Base-by-base conservation (phyloP, 495 filamentous ascomycete genomes). In the Penicillium cosmopolitanum region DNA sequence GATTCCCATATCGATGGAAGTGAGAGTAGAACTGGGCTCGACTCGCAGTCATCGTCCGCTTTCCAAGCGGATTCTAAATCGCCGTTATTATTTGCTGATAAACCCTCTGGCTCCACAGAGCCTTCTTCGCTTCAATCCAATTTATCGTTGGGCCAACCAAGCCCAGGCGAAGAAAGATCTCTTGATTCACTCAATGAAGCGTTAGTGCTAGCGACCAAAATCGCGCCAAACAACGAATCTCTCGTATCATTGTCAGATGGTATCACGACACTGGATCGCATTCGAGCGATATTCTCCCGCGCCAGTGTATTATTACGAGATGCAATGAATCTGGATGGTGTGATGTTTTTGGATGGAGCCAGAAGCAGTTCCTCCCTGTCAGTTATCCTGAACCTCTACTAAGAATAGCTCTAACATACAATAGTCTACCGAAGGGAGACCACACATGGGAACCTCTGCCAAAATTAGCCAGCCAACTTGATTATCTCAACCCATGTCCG, bases 261-360 rank as follows among this genome's bases (percentile, higher is more conserved):
- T 16, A 51, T 36, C 15, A 60, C 51, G 0, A 51, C 63, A 2
- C 53, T 61, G 0, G 61, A 66, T 25, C 58, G 62, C 0, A 63
- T 73, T 25, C 18, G 51, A 9, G 47, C 57, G 9, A 78, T 76
- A 6, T 79, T 77, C 28, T 48, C 70, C 8, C 69, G 73, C 23
- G 77, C 77, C 10, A 73, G 75, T 47, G 59, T 62, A 13, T 56
- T 79, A 18, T 67, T 80, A 11, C 64, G 67, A 15, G 68, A 73
- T 1, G 76, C 77, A 0, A 75, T 79, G 62, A 71, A 74, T 50
- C 61, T 78, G n/a, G 77, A 77, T 48, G 77, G 77, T 7, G 77
- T 79, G 1, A 33, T 68, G 3, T 78, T 79, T 42, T 59, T 77
- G 4, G 76, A 80, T 59, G 73, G 74, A 13, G 57, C 60, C 21